These are phyloP conservation scores for Talaromyces wortmannii DNA, from an alignment of 495 filamentous ascomycete species.

Conservation along the genomic window DNA sequence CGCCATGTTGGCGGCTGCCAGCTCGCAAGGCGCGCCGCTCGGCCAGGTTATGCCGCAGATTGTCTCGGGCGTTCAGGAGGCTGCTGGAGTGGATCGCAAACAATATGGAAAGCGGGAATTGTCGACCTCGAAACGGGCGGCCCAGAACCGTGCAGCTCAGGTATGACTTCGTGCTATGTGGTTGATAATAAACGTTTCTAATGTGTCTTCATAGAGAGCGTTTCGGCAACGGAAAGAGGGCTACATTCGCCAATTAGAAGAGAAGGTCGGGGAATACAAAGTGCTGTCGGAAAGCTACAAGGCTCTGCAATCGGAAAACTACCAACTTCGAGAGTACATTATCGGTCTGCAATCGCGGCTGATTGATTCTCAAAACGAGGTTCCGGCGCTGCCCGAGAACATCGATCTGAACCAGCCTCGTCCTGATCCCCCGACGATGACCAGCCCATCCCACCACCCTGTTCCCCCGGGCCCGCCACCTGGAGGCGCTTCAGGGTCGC, in stretches of 20 bases:
- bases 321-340: constrained; percentile 83
- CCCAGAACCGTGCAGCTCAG: constrained; percentile 95
- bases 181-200: constrained; percentile 6
- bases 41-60: constrained; percentile 16
- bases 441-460: not conserved
- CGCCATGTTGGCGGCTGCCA: constrained; percentile 27
- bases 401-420: constrained; percentile 45
- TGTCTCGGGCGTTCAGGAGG: constrained; percentile 24
- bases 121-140: constrained; percentile 89
- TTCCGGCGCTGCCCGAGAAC: constrained; percentile 70
- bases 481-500: constrained; percentile 5
- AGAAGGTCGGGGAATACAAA: constrained; percentile 73
- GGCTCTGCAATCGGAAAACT: constrained; percentile 76
- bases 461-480: constrained; percentile 7
- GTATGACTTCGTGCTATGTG: constrained; percentile 39
- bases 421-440: constrained; percentile 11
- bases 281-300: constrained; percentile 66
- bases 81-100: constrained; percentile 34
- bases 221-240: constrained; percentile 97
- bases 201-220: constrained; percentile 57
- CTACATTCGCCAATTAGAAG: constrained; percentile 95
- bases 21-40: constrained; percentile 3
- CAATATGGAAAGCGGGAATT: constrained; percentile 75
- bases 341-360: constrained; percentile 85
- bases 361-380: constrained; percentile 73